These are phyloP conservation scores for Leucocoprinus birnbaumii DNA, from an alignment of 768 basidiomycete species.

Conservation along the genomic window DNA sequence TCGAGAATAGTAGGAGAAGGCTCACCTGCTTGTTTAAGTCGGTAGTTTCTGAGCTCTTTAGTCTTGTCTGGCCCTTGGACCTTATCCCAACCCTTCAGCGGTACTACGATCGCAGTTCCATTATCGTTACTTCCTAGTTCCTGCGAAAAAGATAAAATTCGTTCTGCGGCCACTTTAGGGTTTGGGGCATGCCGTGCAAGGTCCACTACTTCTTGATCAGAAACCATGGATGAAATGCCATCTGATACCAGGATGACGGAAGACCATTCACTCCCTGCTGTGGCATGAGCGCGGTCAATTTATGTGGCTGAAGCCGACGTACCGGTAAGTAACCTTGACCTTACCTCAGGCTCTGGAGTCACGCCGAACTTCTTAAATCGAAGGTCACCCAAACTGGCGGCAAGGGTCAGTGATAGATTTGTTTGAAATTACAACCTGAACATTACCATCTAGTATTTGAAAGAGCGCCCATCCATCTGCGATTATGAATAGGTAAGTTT, in stretches of 20 bases:
- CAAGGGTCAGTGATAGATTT: not conserved
- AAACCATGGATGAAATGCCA: conserved; percentile 86
- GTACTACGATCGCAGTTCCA: conserved; percentile 86
- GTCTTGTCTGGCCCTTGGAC: conserved; percentile 79
- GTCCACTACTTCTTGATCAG: conserved; percentile 94
- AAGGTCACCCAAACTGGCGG: conserved; percentile 78
- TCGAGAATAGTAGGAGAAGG: not conserved
- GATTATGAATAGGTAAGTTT: conserved; percentile 3
- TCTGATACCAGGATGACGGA: conserved; percentile 91
- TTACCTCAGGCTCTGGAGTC: conserved; percentile 89
- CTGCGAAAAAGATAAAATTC: conserved; percentile 83
- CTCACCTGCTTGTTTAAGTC: conserved; percentile 62
- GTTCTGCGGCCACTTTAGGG: conserved; percentile 79
- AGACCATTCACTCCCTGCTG: conserved; percentile 75
- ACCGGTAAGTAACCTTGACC: conserved; percentile 76
- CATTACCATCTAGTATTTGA: conserved; percentile 89
- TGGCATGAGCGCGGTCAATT: not conserved
- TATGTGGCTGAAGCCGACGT: conserved; percentile 12
- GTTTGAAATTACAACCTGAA: conserved; percentile 14
- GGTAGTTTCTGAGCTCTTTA: conserved; percentile 78
- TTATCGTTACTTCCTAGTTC: conserved; percentile 90
- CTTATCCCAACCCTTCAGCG: conserved; percentile 89
- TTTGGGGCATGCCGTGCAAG: conserved; percentile 69
- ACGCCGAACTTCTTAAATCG: conserved; percentile 89
- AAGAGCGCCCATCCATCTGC: conserved; percentile 92